Evolutionary conservation across 202 grass and related monocot species (phyloP).

Genomic region (Setaria italica): DNA sequence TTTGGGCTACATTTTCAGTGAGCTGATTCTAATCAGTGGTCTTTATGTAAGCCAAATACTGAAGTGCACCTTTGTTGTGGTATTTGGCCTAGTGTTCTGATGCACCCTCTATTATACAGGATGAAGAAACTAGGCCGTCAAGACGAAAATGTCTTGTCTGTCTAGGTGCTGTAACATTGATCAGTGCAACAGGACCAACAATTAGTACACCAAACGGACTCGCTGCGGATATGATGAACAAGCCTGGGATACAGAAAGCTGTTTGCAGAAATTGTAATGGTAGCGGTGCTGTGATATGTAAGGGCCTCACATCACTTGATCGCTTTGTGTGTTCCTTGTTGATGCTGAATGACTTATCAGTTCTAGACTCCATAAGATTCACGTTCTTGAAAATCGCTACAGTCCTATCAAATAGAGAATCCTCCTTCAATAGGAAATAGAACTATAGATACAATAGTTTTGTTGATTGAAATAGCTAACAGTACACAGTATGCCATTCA

Average conservation of each 20-base stretch:
- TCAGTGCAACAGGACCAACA: constrained; percentile 56
- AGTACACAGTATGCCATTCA: constrained; percentile 12
- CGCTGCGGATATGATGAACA: constrained; percentile 46
- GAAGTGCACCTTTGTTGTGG: background rate
- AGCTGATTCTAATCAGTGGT: background rate
- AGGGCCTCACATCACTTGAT: constrained; percentile 24
- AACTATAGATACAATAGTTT: background rate
- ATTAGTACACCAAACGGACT: constrained; percentile 52
- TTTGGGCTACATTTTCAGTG: background rate
- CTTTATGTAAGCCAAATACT: background rate
- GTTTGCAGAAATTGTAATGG: constrained; percentile 85
- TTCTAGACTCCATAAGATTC: background rate
- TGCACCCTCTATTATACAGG: constrained; percentile 39
- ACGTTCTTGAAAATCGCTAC: background rate
- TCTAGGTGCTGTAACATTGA: constrained; percentile 67
- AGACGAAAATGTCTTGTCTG: constrained; percentile 78
- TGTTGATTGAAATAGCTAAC: background rate
- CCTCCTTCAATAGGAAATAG: background rate
- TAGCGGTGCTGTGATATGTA: constrained; percentile 84
- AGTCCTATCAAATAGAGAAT: background rate
- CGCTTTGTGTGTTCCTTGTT: background rate
- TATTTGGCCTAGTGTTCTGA: background rate
- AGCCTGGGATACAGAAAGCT: constrained; percentile 60
- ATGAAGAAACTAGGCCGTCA: constrained; percentile 34
- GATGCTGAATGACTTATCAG: background rate